Percentiles rank a stretch among this genome's conserved stretches.
phyloP scores from a whole-genome alignment of 2,329 filamentous ascomycete genomes.

The Nakataea oryzae region DNA sequence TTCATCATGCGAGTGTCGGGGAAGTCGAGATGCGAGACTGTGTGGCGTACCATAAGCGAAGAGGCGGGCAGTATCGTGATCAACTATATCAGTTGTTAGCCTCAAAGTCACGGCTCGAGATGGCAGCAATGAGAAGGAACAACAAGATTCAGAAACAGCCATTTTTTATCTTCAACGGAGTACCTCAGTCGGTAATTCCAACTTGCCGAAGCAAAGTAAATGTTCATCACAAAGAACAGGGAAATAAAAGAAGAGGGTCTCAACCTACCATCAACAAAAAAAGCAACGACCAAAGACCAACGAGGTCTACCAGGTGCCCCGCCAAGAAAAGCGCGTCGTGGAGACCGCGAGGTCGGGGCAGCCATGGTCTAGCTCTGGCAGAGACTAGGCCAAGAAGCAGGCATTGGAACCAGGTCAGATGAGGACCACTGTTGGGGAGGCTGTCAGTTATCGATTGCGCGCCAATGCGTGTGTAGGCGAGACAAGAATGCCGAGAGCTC shows the following conservation, averaged over 20 bases:
- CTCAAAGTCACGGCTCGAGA: neutral
- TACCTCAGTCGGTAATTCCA: slow-evolving; percentile 92
- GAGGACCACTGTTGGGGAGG: neutral
- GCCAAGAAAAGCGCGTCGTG: neutral
- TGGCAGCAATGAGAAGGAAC: slow-evolving; percentile 1
- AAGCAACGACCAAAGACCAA: neutral
- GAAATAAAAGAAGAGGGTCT: slow-evolving; percentile 3
- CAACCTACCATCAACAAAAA: neutral
- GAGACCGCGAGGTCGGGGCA: neutral
- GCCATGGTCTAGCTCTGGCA: neutral
- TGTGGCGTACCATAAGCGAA: too few relatives aligned
- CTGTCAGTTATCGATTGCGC: neutral
- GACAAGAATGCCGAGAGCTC: neutral
- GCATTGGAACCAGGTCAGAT: too few relatives aligned
- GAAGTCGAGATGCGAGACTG: slow-evolving; percentile 4
- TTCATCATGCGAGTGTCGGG: slow-evolving; percentile 56
- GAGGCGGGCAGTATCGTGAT: neutral
- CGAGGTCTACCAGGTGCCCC: neutral
- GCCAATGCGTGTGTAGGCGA: neutral
- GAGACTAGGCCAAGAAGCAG: too few relatives aligned
- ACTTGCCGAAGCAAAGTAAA: slow-evolving; percentile 62
- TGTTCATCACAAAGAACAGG: slow-evolving; percentile 48
- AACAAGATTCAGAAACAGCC: slow-evolving; percentile 67
- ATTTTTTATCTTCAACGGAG: slow-evolving; percentile 67
- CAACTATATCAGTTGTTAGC: neutral